Evolutionary conservation across 441 rosid genomes (phyloP).

Genomic region (Isatis lusitanica): DNA sequence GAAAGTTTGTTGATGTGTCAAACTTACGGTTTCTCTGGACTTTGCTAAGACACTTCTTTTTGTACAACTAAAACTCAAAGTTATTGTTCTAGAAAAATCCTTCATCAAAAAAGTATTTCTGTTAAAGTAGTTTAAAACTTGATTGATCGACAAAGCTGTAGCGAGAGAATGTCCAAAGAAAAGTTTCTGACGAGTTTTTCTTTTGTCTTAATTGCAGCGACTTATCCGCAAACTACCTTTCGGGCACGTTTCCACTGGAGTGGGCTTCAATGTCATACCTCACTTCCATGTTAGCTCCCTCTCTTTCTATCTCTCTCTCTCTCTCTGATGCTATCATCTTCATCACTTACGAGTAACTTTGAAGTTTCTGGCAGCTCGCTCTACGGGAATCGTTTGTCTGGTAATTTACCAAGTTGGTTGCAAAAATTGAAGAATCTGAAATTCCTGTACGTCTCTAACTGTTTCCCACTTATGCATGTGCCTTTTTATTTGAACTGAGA

Average conservation of each 20-base stretch:
- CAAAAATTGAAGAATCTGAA: constrained; percentile 18
- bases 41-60: background rate
- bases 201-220: constrained; percentile 10
- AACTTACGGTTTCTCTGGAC: background rate
- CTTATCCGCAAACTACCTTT: constrained; percentile 24
- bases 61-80: background rate
- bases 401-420: constrained; percentile 20
- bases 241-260: constrained; percentile 32
- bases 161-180: background rate
- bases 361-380: background rate
- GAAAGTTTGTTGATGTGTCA: background rate
- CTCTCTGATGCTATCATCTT: background rate
- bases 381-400: constrained; percentile 22
- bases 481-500: background rate
- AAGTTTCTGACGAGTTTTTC: background rate
- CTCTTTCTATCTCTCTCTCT: background rate
- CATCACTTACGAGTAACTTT: background rate
- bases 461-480: background rate
- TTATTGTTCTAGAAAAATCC: too few relatives aligned
- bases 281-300: constrained; percentile 1
- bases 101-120: background rate
- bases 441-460: background rate
- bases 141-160: background rate
- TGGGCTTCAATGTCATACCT: constrained; percentile 28
- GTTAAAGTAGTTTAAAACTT: background rate